Percentiles rank a stretch among this genome's conserved stretches.
These are phyloP conservation scores for Citrus maxima DNA, from an alignment of 345 rosid species.

Conservation along the genomic window DNA sequence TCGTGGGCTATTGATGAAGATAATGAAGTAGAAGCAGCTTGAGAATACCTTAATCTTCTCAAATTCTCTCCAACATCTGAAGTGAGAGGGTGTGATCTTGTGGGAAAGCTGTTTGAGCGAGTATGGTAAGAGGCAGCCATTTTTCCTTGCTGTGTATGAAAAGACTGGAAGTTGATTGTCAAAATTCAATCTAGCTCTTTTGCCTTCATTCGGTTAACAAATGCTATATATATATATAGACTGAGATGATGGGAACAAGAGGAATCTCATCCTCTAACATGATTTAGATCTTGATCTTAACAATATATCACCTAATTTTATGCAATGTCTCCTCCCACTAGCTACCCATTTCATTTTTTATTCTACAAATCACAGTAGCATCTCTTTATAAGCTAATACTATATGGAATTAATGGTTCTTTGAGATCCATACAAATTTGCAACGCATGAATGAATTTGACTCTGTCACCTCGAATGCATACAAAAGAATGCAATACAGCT, in stretches of 20 bases:
- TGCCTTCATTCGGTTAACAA: background rate
- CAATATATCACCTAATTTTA: background rate
- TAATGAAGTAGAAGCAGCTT: constrained; percentile 7
- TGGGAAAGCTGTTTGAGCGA: constrained; percentile 47
- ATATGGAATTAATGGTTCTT: background rate
- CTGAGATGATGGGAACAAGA: background rate
- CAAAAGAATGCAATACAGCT: background rate
- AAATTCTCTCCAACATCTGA: constrained; percentile 36
- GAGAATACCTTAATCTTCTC: constrained; percentile 1
- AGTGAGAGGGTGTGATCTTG: constrained; percentile 38
- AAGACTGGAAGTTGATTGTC: background rate
- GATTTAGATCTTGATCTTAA: background rate
- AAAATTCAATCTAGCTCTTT: background rate
- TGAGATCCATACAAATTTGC: background rate
- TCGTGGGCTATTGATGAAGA: constrained; percentile 4
- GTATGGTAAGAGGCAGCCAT: constrained; percentile 35
- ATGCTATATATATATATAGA: background rate
- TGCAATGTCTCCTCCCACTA: background rate
- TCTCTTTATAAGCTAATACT: background rate
- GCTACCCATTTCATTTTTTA: background rate
- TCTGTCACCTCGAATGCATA: background rate
- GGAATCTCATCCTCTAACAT: constrained; percentile 13
- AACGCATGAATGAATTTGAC: background rate
- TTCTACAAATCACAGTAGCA: background rate
- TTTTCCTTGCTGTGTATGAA: background rate